Percentiles rank a stretch among this genome's conserved stretches.
phyloP scores from a whole-genome alignment of 768 basidiomycete species.

The Russula emetica region DNA sequence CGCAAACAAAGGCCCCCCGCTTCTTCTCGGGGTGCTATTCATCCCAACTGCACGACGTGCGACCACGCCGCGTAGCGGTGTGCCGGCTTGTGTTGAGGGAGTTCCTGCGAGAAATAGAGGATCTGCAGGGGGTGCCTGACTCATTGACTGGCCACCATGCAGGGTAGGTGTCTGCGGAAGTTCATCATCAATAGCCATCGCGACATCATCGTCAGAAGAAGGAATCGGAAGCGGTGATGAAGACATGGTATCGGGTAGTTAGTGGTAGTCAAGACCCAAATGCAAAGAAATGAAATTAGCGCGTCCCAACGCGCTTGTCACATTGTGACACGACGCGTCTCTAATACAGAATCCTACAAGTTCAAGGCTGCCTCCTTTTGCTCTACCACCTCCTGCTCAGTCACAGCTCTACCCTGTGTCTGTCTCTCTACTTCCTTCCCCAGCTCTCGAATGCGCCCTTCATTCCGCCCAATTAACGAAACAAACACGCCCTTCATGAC shows the following conservation, averaged over 20 bases:
- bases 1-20: constrained; percentile 23
- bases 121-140: constrained; percentile 20
- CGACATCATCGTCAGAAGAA: constrained; percentile 26
- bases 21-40: constrained; percentile 28
- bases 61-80: constrained; percentile 20
- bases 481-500: constrained; percentile 59
- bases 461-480: constrained; percentile 49
- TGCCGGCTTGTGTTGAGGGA: constrained; percentile 25
- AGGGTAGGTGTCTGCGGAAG: constrained; percentile 22
- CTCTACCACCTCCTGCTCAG: constrained; percentile 59
- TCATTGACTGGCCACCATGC: constrained; percentile 37
- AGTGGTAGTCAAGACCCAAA: constrained; percentile 1
- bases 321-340: constrained; percentile 22
- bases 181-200: constrained; percentile 22
- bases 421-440: constrained; percentile 60
- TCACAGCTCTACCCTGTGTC: constrained; percentile 54
- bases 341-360: background rate
- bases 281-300: background rate
- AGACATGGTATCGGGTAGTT: constrained; percentile 11
- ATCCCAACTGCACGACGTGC: constrained; percentile 26
- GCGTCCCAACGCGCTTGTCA: constrained; percentile 27
- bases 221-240: constrained; percentile 27
- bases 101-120: constrained; percentile 27
- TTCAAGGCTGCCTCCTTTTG: constrained; percentile 37
- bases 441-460: constrained; percentile 47